phyloP scores from a whole-genome alignment of 73 alveolate species.

The Symbiodinium pilosum region DNA sequence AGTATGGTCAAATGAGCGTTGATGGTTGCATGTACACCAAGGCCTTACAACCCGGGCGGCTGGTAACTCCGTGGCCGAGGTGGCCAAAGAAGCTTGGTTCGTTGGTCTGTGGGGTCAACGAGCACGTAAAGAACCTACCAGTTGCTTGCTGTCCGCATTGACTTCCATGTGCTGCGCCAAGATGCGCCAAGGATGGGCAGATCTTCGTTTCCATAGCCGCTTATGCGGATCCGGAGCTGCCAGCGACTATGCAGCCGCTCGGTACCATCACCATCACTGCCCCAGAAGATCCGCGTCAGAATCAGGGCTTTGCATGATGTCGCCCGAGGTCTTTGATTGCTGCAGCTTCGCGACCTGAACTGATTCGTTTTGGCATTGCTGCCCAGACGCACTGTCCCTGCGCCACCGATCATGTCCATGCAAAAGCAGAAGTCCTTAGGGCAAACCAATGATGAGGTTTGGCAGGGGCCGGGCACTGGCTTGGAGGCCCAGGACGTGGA shows the following conservation, averaged over 20 bases:
- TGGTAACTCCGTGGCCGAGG: neutral
- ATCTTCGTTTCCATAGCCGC: conserved; percentile 93
- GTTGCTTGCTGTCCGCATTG: neutral
- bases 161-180: neutral
- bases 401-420: too few relatives aligned
- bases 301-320: neutral
- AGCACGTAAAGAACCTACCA: neutral
- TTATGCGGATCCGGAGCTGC: conserved; percentile 82
- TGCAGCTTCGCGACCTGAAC: conserved; percentile 80
- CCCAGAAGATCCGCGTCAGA: neutral
- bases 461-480: conserved; percentile 92
- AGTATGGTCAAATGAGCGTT: too few relatives aligned
- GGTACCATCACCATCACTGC: neutral
- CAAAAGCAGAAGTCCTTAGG: too few relatives aligned
- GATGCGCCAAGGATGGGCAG: conserved; percentile 38
- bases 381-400: neutral
- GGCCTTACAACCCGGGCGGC: neutral
- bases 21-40: too few relatives aligned
- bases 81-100: neutral
- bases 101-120: too few relatives aligned
- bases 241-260: conserved; percentile 49
- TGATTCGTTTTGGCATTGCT: conserved; percentile 52
- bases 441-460: conserved; percentile 7
- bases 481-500: conserved; percentile 15
- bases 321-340: conserved; percentile 2